Evolutionary conservation across 2,329 filamentous ascomycete genomes (phyloP), one percentile per base, ranked within the genome.

Genomic region (Microdochium trichocladiopsis): DNA sequence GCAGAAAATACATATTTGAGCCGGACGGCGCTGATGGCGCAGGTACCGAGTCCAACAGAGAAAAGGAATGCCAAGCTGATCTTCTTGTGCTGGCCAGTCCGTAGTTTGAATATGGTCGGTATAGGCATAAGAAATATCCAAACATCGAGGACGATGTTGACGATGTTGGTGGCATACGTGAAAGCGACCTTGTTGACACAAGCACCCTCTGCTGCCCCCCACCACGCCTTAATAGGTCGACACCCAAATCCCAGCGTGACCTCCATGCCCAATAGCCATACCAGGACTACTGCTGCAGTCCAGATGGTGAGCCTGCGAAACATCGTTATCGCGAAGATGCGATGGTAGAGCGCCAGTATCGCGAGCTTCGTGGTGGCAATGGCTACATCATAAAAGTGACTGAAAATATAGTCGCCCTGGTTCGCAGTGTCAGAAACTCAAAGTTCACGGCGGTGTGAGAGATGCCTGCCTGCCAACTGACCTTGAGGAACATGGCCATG

Each of bases 311-410:
- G 51, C 49, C 58, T 58, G 47, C 63, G 61, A 50, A 67, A 61
- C 12, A 53, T 53, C 11, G 52, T 51, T 31, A 63, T 60, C 36
- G 64, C 63, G 48, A 69, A 69, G 37, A 70, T 59, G 31, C 63
- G 62, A 37, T 67, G 58, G 56, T 70, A 70, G 52, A 69, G 68
- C 37, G 66, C 62, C 10, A 70, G 60, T 36, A 70, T 67, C n/a
- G 66, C 67, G n/a, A 69, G 58, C 53, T 69, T 69, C 16, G 63
- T 66, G n/a, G 68, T 50, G 47, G 63, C 56, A 3, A 69, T 55
- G 12, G 60, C 55, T 2, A 59, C 57, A 28, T 63, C 59, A 43
- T 66, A 68, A 24, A 67, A 53, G 47, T 67, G 41, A 23, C 41
- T 45, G 41, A 45, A 45, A 3, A 45, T 45, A 18, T 45, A 45